phyloP scores from a whole-genome alignment of 768 basidiomycete species.

The Butyriboletus loyo region DNA sequence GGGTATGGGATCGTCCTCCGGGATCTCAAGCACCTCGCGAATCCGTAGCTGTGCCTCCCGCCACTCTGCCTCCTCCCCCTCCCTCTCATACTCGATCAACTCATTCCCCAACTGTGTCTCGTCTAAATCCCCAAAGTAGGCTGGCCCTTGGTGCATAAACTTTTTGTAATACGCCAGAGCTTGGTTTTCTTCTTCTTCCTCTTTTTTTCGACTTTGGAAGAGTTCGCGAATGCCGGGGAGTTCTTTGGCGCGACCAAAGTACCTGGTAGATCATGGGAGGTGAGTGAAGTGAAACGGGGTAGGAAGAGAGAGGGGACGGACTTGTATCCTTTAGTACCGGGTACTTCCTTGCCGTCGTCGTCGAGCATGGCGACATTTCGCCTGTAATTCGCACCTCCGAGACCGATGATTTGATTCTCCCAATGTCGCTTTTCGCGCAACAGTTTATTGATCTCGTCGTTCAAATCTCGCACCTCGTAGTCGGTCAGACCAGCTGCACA shows the following conservation, averaged over 20 bases:
- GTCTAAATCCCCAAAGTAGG: constrained; percentile 90
- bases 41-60: constrained; percentile 56
- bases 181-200: constrained; percentile 86
- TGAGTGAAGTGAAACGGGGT: neutral
- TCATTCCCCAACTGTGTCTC: constrained; percentile 57
- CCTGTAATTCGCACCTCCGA: constrained; percentile 95
- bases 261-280: constrained; percentile 45
- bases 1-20: constrained; percentile 50
- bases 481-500: constrained; percentile 81
- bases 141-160: constrained; percentile 82
- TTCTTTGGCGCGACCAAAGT: constrained; percentile 96
- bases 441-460: constrained; percentile 96
- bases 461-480: constrained; percentile 93
- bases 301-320: constrained; percentile 34
- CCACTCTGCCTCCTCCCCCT: constrained; percentile 75
- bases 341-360: constrained; percentile 94
- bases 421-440: constrained; percentile 95
- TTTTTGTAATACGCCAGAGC: constrained; percentile 77
- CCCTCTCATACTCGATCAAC: constrained; percentile 67
- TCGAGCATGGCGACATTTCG: constrained; percentile 92
- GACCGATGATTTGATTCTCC: constrained; percentile 96
- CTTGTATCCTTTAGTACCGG: constrained; percentile 98
- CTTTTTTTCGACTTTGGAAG: constrained; percentile 82
- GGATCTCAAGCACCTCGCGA: constrained; percentile 50
- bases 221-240: constrained; percentile 93